A percentile compares a stretch with the other conserved stretches of the same genome.
These are phyloP conservation scores for Tanacetum coccineum DNA, from an alignment of 129 eudicot genomes.

Conservation along the genomic window DNA sequence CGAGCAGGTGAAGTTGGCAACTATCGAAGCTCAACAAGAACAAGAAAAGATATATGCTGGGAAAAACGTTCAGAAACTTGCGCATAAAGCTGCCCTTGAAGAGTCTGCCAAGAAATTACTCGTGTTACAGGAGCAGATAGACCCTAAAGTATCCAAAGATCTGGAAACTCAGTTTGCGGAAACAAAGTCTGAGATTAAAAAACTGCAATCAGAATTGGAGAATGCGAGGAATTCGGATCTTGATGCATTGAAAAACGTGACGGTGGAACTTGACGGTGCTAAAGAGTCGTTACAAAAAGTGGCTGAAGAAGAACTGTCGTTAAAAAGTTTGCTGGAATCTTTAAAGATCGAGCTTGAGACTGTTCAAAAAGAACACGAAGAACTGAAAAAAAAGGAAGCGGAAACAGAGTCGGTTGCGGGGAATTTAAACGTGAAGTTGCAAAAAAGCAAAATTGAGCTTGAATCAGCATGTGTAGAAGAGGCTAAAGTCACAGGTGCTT, in stretches of 20 bases:
- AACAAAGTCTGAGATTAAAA: conserved; percentile 50
- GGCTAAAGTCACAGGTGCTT: conserved; percentile 58
- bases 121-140: conserved; percentile 46
- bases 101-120: conserved; percentile 61
- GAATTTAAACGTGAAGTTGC: conserved; percentile 61
- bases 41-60: conserved; percentile 49
- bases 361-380: conserved; percentile 61
- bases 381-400: conserved; percentile 64
- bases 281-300: conserved; percentile 76
- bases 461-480: conserved; percentile 60
- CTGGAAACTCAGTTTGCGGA: conserved; percentile 52
- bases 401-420: conserved; percentile 73
- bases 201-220: conserved; percentile 44
- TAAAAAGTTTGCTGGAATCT: conserved; percentile 58
- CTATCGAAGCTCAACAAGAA: conserved; percentile 51
- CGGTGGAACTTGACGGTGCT: conserved; percentile 71
- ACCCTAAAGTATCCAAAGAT: conserved; percentile 42
- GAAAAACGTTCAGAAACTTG: conserved; percentile 59
- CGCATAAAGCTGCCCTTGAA: conserved; percentile 57
- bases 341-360: conserved; percentile 61
- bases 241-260: conserved; percentile 53
- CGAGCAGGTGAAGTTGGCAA: conserved; percentile 56
- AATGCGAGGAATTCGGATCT: conserved; percentile 53
- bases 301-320: conserved; percentile 61
- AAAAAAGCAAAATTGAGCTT: conserved; percentile 72